These are phyloP conservation scores for Leptodontidium sp. DNA, from an alignment of 2,329 filamentous ascomycete species.

Conservation along the genomic window DNA sequence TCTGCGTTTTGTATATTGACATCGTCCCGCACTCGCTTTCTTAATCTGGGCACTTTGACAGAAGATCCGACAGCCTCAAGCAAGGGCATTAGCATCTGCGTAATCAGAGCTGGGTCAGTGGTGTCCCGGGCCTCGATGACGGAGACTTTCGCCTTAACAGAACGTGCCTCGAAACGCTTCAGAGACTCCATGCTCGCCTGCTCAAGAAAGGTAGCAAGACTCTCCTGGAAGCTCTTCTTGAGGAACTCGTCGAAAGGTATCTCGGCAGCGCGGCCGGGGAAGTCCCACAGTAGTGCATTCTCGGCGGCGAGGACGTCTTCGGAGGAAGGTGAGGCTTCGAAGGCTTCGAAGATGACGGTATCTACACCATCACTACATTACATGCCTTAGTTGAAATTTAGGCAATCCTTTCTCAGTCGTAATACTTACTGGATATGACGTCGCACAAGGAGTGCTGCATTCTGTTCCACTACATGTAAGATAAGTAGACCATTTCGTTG, in stretches of 20 bases:
- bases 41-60: conserved; percentile 50
- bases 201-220: conserved; percentile 61
- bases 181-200: conserved; percentile 62
- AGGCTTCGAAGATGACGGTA: conserved; percentile 62
- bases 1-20: conserved; percentile 57
- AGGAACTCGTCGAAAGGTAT: conserved; percentile 52
- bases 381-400: conserved; percentile 29
- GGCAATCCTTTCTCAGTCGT: conserved; percentile 25
- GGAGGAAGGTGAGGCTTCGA: conserved; percentile 64
- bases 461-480: conserved; percentile 56
- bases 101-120: conserved; percentile 63
- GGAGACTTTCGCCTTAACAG: conserved; percentile 57
- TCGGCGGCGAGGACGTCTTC: conserved; percentile 59
- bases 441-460: conserved; percentile 55
- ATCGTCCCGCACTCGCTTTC: conserved; percentile 71
- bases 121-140: conserved; percentile 66
- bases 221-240: conserved; percentile 54
- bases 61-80: conserved; percentile 61
- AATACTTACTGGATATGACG: conserved; percentile 45
- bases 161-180: conserved; percentile 58
- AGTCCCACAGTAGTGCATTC: conserved; percentile 63
- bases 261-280: conserved; percentile 61
- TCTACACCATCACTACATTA: conserved; percentile 37
- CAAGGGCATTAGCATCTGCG: conserved; percentile 66
- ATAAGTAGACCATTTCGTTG: conserved; percentile 48